Evolutionary conservation across 148 eudicot genomes (phyloP).

Genomic region (Heliamphora exappendiculata): DNA sequence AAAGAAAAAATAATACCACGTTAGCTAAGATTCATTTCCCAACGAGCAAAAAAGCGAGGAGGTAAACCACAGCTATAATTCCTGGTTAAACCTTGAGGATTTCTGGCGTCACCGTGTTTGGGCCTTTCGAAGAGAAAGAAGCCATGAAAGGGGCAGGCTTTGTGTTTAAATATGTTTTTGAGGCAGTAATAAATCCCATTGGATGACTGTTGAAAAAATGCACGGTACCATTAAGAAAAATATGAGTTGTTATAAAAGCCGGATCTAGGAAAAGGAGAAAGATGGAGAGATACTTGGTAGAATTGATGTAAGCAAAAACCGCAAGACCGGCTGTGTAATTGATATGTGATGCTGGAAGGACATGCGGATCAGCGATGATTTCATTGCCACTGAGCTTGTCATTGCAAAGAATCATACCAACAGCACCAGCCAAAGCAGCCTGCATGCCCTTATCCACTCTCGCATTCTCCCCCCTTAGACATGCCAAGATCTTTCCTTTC

Average conservation of each 20-base stretch:
- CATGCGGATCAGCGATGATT: slow-evolving; percentile 38
- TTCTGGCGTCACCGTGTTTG: slow-evolving; percentile 46
- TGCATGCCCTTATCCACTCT: slow-evolving; percentile 42
- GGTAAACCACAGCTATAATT: neutral
- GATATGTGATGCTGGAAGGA: slow-evolving; percentile 55
- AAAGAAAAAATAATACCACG: too few species aligned
- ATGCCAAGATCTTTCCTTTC: slow-evolving; percentile 63
- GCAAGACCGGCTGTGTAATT: slow-evolving; percentile 39
- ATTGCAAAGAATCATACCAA: slow-evolving; percentile 67
- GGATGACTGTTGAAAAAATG: slow-evolving; percentile 23
- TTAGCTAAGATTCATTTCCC: too few species aligned
- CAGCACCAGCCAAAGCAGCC: slow-evolving; percentile 53
- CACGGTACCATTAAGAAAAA: neutral
- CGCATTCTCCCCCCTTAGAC: slow-evolving; percentile 41
- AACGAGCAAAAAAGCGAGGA: neutral
- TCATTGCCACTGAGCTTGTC: slow-evolving; percentile 35
- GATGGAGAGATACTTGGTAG: slow-evolving; percentile 29
- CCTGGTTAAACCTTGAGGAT: slow-evolving; percentile 42
- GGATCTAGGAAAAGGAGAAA: neutral
- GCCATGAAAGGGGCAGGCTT: slow-evolving; percentile 69
- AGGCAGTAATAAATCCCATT: slow-evolving; percentile 27
- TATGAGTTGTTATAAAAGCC: too few species aligned
- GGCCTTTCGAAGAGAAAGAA: slow-evolving; percentile 63
- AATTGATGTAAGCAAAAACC: slow-evolving; percentile 42
- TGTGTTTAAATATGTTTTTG: slow-evolving; percentile 6